Base-by-base conservation (phyloP, 164 flowering plant genomes). In the Taxillus chinensis region DNA sequence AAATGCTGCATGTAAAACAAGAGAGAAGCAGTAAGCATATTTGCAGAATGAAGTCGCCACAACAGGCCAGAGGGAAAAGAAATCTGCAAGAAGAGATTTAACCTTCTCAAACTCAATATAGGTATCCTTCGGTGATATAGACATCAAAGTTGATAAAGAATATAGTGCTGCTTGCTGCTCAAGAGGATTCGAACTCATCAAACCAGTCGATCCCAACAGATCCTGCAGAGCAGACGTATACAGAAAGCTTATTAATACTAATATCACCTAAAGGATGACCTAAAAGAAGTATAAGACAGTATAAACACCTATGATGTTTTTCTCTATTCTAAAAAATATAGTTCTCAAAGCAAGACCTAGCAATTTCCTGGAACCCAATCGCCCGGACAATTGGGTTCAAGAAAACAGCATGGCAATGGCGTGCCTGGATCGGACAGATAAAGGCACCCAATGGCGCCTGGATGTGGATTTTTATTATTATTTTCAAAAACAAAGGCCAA, bases 31-130 rank as follows among this genome's bases (percentile, higher is more conserved):
- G 59, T 61, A 62, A 74, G 55, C 50, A 63, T 50, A 15, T 62
- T 16, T 3, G 38, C 8, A 6, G 60, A 42, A 43, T 4, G 13
- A 42, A 0, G 39, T 55, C 41, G 17, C 38, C 39, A 39, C 5
- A 12, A 58, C 16, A 45, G 12, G 16, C 5, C 3, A 16, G 3
- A 39, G 52, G 1, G 51, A 10, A 45, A 55, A 49, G 7, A 3
- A 40, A 45, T 16, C 2, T 37, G 10, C 8, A 41, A 4, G 39
- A 14, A 42, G 49, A 49, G 8, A 8, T 56, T 39, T 57, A 60
- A 95, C 99, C 96, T 86, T 86, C 62, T 87, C 84, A 80, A 95
- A 87, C 68, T 82, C 89, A 45, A 73, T 12, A 74, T 82, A 95
- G 5, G 86, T 83, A 59, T 87, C 91, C 52, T 72, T 75, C 7